Base-by-base conservation (phyloP, 805 yeast species). In the Metschnikowia cerradonensis region DNA sequence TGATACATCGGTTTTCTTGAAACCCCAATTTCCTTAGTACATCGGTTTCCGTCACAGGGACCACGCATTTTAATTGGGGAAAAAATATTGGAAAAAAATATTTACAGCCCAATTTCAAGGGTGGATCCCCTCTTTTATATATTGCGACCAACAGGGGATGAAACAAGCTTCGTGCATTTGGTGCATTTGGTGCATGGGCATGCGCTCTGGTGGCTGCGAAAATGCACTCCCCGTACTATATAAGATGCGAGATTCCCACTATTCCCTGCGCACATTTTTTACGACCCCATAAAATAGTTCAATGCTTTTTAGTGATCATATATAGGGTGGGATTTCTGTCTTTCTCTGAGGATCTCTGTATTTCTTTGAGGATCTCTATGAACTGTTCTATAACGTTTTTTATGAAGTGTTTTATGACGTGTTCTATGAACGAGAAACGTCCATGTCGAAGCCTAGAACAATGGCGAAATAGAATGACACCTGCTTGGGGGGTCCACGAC, bases 401-500 rank as follows among this genome's bases (percentile, higher is more conserved):
- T 17, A 22, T 22, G 26, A 22, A 22, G 8, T 22, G 8, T 22
- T 22, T 8, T 22, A 22, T 22, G 26, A 22, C 26, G 11, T 8
- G 8, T 26, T 26, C 1, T 26, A 26, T 26, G 13, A 26, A 0
- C 86, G 83, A 2, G 95, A 84, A n/a, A 86, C 80, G 23, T 77
- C 80, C 50, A 77, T 67, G 55, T 89, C 96, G 61, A 89, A 89
- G 6, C 94, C 94, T 36, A 83, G 68, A 26, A 75, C 75, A n/a
- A 67, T 55, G 1, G 82, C 77, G 61, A 94, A 88, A 66, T 89
- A 89, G 6, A 84, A 78, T 1, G 87, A 78, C 0, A 94, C 98
- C 60, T 94, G 90, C 47, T 82, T 81, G 0, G 98, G 94, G 0
- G 0, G 89, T 72, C 99, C 99, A 94, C 8, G 70, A 63, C 36